phyloP scores from a whole-genome alignment of 768 basidiomycete species.

The Naganishia randhawae region DNA sequence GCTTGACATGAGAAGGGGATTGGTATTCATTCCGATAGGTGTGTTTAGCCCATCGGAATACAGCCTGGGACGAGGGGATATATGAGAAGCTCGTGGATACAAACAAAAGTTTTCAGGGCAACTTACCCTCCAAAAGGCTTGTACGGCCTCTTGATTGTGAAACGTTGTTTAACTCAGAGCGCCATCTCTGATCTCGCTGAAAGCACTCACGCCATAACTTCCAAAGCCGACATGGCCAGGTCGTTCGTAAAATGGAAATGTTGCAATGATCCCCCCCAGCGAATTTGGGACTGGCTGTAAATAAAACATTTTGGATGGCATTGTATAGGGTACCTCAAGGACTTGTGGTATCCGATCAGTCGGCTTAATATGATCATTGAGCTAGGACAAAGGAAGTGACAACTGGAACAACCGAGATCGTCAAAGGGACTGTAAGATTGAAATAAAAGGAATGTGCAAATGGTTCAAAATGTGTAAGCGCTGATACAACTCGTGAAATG shows the following conservation, averaged over 20 bases:
- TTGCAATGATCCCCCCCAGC: not conserved
- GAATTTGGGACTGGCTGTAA: slow-evolving; percentile 13
- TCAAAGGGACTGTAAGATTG: not conserved
- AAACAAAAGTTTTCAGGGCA: not conserved
- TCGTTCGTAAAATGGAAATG: slow-evolving; percentile 14
- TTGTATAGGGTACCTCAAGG: not conserved
- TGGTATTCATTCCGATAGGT: slow-evolving; percentile 1
- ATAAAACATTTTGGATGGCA: slow-evolving; percentile 2
- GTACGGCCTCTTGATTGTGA: slow-evolving; percentile 1
- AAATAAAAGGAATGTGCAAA: not conserved
- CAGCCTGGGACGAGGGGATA: not conserved
- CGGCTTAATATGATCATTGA: not conserved
- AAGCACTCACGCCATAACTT: slow-evolving; percentile 11
- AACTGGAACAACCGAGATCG: not conserved
- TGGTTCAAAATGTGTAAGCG: not conserved
- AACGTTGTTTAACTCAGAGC: not conserved
- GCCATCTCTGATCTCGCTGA: not conserved
- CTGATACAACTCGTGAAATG: not conserved
- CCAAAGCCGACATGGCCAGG: slow-evolving; percentile 17
- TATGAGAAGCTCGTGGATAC: not conserved
- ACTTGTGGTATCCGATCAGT: not conserved
- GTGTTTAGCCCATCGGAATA: slow-evolving; percentile 21
- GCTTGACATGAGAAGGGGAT: not conserved
- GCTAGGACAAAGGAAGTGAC: not conserved
- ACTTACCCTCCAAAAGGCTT: slow-evolving; percentile 18